These are phyloP conservation scores for Zymoseptoria brevis DNA, from an alignment of 2,329 filamentous ascomycete species.

Conservation along the genomic window DNA sequence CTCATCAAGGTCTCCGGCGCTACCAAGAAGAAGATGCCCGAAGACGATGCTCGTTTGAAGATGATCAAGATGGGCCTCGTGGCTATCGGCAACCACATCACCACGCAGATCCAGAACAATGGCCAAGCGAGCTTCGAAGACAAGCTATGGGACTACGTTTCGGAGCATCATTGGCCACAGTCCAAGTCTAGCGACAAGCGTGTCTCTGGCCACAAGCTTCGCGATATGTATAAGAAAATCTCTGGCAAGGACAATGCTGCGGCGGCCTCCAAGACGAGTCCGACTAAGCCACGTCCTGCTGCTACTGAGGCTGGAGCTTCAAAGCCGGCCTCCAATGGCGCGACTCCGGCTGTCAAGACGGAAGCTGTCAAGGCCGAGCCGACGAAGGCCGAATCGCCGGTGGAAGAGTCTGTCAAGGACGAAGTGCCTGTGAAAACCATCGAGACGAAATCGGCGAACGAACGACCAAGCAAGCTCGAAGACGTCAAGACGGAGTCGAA, in stretches of 20 bases:
- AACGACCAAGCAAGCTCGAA: neutral
- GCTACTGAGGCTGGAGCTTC: constrained; percentile 3
- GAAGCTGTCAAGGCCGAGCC: constrained; percentile 2
- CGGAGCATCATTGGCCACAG: constrained; percentile 31
- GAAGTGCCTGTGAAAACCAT: neutral
- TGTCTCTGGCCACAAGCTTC: constrained; percentile 29
- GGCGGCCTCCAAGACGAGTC: constrained; percentile 12
- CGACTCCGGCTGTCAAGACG: neutral
- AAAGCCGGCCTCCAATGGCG: constrained; percentile 7
- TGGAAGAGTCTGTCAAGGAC: neutral
- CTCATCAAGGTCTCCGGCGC: constrained; percentile 53
- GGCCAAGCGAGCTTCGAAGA: constrained; percentile 20
- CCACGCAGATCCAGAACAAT: constrained; percentile 33
- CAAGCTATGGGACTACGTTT: constrained; percentile 30
- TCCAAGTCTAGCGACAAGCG: constrained; percentile 27
- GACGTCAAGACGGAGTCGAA: neutral
- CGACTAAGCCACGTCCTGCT: constrained; percentile 11
- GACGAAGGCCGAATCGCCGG: neutral
- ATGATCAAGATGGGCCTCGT: constrained; percentile 55
- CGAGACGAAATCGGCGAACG: neutral
- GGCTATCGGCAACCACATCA: constrained; percentile 56
- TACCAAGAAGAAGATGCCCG: constrained; percentile 55
- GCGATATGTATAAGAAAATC: constrained; percentile 32
- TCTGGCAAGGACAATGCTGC: constrained; percentile 21
- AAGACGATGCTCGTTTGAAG: constrained; percentile 53